Base-by-base conservation (phyloP, 1,284 basidiomycete genomes). In the Heterobasidion irregulare region DNA sequence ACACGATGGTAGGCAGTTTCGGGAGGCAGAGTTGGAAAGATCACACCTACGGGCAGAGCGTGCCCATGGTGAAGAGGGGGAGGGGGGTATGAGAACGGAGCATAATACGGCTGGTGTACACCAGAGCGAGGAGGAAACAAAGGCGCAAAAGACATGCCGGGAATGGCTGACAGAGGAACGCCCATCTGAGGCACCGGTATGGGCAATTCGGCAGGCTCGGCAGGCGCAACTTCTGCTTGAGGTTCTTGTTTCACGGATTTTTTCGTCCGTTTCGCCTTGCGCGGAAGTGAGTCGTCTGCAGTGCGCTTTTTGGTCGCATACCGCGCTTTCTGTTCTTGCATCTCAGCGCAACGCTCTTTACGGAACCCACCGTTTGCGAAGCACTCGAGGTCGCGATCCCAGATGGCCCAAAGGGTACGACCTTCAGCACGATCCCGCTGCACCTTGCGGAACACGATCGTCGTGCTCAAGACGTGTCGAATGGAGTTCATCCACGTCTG, bases 401-500 rank as follows among this genome's bases (percentile, higher is more conserved):
- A 86, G 55, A 89, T 85, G 1, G 86, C 86, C 86, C 86, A 89
- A 19, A 84, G 75, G 10, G 86, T 89, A 52, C 86, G 77, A 9
- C 87, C 86, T 50, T 84, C 75, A 16, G 82, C 75, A 15, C 84
- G 77, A 54, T 85, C 84, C 13, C 85, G 72, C 2, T 79, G 77
- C 0, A 82, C 80, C 61, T 89, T 89, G 55, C 86, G 79, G 66
- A 90, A 90, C 54, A 83, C 83, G 8, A 87, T 79, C 50, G 92
- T 92, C 1, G 90, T 89, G 64, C 87, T 91, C 44, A 94, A 78
- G 48, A 92, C 90, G 69, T 94, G 91, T 18, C 92, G 80, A 59
- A 94, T 89, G 55, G 89, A 91, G 69, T 94, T 94, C 84, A 92
- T 92, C 94, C 94, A 98, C 32, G 93, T 95, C n/a, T 87, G 83